Base-by-base conservation (phyloP, 768 basidiomycete species). In the Termitomyces sp. region DNA sequence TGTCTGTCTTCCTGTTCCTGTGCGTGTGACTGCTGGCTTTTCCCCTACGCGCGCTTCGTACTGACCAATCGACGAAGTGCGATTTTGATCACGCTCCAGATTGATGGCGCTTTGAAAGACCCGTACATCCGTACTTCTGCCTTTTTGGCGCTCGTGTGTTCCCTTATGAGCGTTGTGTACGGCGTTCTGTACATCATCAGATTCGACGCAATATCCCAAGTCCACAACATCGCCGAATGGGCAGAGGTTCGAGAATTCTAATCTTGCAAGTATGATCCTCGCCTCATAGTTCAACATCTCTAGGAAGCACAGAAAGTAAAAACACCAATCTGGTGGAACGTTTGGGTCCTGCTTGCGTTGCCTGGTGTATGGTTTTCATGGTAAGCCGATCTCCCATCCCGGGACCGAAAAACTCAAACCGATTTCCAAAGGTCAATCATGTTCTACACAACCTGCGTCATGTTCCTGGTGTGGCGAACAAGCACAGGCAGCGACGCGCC, bases 291-390 rank as follows among this genome's bases (percentile, higher is more conserved):
- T 22, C 5, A 10, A 5, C 18, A 3, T n/a, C 28, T 20, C 32
- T 41, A 87, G 85, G 84, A 89, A 65, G 84, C 87, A 8, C 77
- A 73, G 67, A 55, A 74, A 52, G 64, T 66, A 3, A 54, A 66
- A 36, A 68, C 70, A 0, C 47, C 62, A 24, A 69, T 71, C 4
- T 66, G 63, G 65, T 71, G 84, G 84, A 86, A 86, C 56, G 79
- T 86, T 14, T 86, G 85, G 84, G 79, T 86, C 5, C 57, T 86
- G 10, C 71, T 86, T 43, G 78, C 84, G 2, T 76, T 85, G 74
- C 88, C 88, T 0, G 82, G 78, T 0, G 70, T 88, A 5, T 90
- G 86, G 84, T 78, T 89, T 56, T 78, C 86, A 5, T 90, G 86
- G 87, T 84, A 61, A n/a, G 67, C 54, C 5, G 2, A 36, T 30